Evolutionary conservation across 257 asterid genomes (phyloP), one percentile per base, ranked within the genome.

Genomic region (Leptodermis oblonga): DNA sequence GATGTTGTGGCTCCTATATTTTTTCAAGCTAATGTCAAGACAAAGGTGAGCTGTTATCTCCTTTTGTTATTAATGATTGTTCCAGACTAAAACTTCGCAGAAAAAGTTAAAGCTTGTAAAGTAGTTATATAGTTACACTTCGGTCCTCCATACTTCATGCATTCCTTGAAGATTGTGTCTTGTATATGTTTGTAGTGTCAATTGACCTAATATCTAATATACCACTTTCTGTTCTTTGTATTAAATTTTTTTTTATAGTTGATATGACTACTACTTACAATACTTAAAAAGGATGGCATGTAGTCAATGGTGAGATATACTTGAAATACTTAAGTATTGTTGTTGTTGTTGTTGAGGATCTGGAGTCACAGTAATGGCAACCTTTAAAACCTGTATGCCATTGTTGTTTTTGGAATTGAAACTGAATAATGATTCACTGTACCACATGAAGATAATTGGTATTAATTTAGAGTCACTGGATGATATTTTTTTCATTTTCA

Each of bases 1-100:
- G 96, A 91, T 74, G 75, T 82, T 12, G 91, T 94, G 75, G 87
- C 89, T 78, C 99, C 92, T n/a, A 78, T 89, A 65, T 94, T 94
- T 84, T 82, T 82, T 76, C 91, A 80, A 69, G 99, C 97, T 62
- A 85, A 86, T 77, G 92, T 94, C 76, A 89, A 79, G 77, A 85
- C 96, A 42, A 86, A 91, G 97, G 99, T 93, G 73, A 46, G 66
- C 31, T 74, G 53, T 41, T 67, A 46, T 69, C 70, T 55, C 34
- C 53, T 45, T 62, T 61, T 59, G 34, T 56, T 25, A 39, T 37
- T 45, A 26, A 42, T 37, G 22, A 46, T 45, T 74, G 12, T 62
- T 63, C 4, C 9, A 18, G 52, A 60, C 18, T 41, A 18, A 62
- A 49, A 52, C 36, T 39, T 12, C 33, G 17, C 18, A 56, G 26